phyloP scores from a whole-genome alignment of 441 rosid genomes.

The Macaranga tanarius region DNA sequence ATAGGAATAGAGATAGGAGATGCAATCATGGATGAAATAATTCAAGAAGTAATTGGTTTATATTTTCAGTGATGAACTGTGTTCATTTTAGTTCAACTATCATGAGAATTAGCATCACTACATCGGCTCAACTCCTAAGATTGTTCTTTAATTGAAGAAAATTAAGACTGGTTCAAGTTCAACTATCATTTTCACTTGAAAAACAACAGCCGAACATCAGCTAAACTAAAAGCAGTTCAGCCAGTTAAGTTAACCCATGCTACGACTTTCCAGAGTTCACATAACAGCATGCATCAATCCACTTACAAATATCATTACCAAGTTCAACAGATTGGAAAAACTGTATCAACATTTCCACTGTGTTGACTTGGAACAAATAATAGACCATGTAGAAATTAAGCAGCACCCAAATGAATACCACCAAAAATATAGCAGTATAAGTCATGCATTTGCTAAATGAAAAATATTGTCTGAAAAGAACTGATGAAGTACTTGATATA shows the following conservation, averaged over 20 bases:
- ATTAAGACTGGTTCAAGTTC: background rate
- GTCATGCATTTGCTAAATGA: background rate
- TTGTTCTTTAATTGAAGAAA: slow-evolving; percentile 1
- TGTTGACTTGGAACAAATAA: background rate
- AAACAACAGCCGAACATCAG: background rate
- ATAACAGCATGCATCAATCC: background rate
- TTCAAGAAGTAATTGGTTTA: slow-evolving; percentile 26
- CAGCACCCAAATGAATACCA: background rate
- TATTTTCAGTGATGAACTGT: background rate
- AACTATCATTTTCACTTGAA: background rate
- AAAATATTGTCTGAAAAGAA: background rate
- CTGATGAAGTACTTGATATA: background rate
- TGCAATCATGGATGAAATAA: slow-evolving; percentile 24
- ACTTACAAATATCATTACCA: background rate
- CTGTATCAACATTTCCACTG: background rate
- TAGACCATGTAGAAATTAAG: background rate
- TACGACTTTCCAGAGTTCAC: slow-evolving; percentile 1
- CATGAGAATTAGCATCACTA: background rate
- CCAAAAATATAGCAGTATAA: background rate
- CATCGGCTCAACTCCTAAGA: background rate
- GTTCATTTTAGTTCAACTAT: background rate
- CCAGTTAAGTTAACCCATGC: background rate
- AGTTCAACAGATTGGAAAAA: background rate
- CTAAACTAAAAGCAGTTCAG: background rate
- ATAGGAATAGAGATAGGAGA: slow-evolving; percentile 35